Percentiles rank a stretch among this genome's conserved stretches.
Conservation (phyloP, 2,329 filamentous ascomycete genomes). For the Aspergillus texensis region DNA sequence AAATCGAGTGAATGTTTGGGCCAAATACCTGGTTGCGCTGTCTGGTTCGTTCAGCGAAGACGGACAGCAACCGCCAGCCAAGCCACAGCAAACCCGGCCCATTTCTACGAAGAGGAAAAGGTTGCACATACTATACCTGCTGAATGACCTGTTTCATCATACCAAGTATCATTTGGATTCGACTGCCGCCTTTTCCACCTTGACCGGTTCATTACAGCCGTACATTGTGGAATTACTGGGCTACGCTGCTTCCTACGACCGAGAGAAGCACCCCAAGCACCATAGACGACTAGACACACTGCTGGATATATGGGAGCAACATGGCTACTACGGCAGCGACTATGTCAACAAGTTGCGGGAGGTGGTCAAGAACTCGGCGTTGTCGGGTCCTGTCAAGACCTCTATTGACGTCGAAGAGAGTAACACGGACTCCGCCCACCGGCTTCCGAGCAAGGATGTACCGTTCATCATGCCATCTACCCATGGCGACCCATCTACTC, state of each 20-base stretch:
- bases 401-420: conserved; percentile 30
- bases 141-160: conserved; percentile 79
- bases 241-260: conserved; percentile 56
- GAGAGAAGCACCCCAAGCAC: conserved; percentile 66
- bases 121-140: conserved; percentile 74
- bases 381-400: conserved; percentile 33
- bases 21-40: conserved; percentile 74
- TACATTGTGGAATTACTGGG: conserved; percentile 65
- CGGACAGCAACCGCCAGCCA: conserved; percentile 26
- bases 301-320: conserved; percentile 70
- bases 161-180: conserved; percentile 55
- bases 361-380: conserved; percentile 53
- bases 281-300: conserved; percentile 66
- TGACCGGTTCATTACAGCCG: conserved; percentile 61
- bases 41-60: conserved; percentile 58
- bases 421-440: conserved; percentile 46
- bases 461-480: conserved; percentile 73
- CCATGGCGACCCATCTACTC: conserved; percentile 72
- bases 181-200: conserved; percentile 47
- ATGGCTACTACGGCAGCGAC: conserved; percentile 61
- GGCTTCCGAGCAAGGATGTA: conserved; percentile 47
- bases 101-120: conserved; percentile 68
- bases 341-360: conserved; percentile 63
- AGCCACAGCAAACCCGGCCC: conserved; percentile 11
- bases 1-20: conserved; percentile 67